Evolutionary conservation across 2,329 filamentous ascomycete genomes (phyloP), one percentile per base, ranked within the genome.

Genomic region (Teratosphaeria pseudoeucalypti): DNA sequence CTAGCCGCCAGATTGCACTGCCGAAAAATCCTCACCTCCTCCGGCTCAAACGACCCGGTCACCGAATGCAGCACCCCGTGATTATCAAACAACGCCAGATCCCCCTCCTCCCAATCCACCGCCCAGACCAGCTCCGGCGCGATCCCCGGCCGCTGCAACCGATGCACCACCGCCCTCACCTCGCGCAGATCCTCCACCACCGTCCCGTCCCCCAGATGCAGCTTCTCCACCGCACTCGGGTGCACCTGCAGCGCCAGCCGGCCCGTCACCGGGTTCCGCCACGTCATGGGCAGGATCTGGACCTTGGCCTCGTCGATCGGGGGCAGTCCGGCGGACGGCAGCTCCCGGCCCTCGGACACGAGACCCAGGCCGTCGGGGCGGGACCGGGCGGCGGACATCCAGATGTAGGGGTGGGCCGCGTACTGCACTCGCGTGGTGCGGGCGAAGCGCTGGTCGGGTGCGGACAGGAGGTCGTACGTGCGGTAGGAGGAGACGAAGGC

Each of bases 1-100:
- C 81, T 86, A 2, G 81, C 84, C n/a, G 88, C 87, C 72, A 91
- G 78, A 71, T 92, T 91, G 74, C 88, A 92, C 76, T 92, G 88
- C 63, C 88, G 77, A 70, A 92, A 91, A 61, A 92, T 71, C 53
- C 88, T 75, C 34, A 90, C 83, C 76, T 91, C 87, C n/a, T 87
- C 82, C 55, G 85, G 81, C 7, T 80, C 79, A 72, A 92, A 91
- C 1, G 85, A 85, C 1, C 88, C 88, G 0, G 89, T 87, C 1
- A 92, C 88, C 2, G 82, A 86, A 72, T 92, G 88, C 59, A 91
- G 70, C 16, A 90, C 78, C 1, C 88, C 88, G 10, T 87, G 82
- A 69, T 92, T 92, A 72, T 92, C 86, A 73, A 92, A 92, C 29
- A 92, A 76, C 34, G 90, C 88, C 60, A 90, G 74, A 68, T 91